These are phyloP conservation scores for Plasmodium malariae DNA, from an alignment of 169 alveolate species.

Conservation along the genomic window DNA sequence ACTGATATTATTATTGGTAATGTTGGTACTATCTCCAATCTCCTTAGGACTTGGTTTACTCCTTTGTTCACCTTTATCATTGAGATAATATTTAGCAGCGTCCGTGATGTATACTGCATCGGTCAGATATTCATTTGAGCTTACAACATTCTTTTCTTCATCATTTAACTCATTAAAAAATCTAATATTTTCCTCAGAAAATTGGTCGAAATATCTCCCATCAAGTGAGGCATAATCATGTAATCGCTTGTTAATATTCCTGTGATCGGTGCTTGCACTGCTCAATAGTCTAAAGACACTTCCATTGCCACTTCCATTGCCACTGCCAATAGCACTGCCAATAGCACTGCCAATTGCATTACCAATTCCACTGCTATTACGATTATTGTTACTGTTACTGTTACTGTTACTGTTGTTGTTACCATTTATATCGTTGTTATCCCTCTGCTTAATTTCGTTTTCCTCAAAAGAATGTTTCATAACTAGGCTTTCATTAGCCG, in stretches of 20 bases:
- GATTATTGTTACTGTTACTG: too few species aligned
- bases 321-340: neutral
- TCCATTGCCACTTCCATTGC: too few species aligned
- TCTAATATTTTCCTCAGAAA: neutral
- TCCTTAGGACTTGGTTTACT: neutral
- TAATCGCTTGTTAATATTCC: neutral
- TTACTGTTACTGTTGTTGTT: too few species aligned
- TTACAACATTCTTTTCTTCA: neutral
- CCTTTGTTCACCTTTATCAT: neutral
- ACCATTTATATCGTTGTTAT: too few species aligned
- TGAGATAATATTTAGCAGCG: neutral
- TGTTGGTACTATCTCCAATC: neutral
- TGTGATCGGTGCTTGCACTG: neutral
- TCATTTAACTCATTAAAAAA: neutral
- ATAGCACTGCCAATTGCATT: neutral
- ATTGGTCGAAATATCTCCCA: neutral
- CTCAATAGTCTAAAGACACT: too few species aligned
- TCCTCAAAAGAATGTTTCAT: neutral
- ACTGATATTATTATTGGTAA: too few species aligned
- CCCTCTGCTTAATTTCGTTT: constrained; percentile 1
- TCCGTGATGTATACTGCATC: neutral
- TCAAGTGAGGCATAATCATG: neutral
- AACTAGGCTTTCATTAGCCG: neutral
- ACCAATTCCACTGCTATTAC: too few species aligned
- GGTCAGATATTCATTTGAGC: neutral